Evolutionary conservation across 345 rosid genomes (phyloP).

Genomic region (Gossypioides kirkii): DNA sequence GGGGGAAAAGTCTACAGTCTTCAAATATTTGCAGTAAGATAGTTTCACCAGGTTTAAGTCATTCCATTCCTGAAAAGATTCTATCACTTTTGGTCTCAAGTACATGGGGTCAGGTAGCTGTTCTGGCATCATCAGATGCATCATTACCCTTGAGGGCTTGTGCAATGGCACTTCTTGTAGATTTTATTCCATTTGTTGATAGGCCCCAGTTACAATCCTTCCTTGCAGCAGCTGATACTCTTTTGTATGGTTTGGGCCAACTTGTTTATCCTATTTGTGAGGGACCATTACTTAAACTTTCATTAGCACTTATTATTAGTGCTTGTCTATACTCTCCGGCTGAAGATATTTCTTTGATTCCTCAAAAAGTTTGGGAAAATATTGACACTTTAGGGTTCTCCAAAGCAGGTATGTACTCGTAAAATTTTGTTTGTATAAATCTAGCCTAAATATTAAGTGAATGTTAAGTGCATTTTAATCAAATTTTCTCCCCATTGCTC

Average conservation of each 20-base stretch:
- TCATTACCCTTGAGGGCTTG: conserved; percentile 44
- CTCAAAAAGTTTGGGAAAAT: conserved; percentile 57
- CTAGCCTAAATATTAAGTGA: neutral
- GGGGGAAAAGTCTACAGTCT: conserved; percentile 27
- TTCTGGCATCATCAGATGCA: conserved; percentile 62
- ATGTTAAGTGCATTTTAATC: neutral
- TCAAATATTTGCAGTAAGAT: conserved; percentile 30
- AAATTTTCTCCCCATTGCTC: conserved; percentile 3
- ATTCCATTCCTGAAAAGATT: conserved; percentile 38
- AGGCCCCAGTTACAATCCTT: conserved; percentile 56
- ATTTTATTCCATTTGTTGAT: conserved; percentile 53
- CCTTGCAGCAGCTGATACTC: conserved; percentile 54
- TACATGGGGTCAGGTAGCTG: conserved; percentile 65
- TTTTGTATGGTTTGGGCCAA: conserved; percentile 54
- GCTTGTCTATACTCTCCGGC: conserved; percentile 63
- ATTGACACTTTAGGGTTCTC: conserved; percentile 51
- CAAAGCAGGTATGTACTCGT: conserved; percentile 40
- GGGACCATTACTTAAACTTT: conserved; percentile 57
- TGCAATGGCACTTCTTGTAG: conserved; percentile 65
- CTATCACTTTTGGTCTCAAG: conserved; percentile 52
- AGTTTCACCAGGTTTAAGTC: conserved; percentile 29
- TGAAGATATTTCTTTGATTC: conserved; percentile 65
- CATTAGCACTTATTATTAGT: conserved; percentile 61
- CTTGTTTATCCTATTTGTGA: conserved; percentile 45
- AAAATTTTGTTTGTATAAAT: neutral